Evolutionary conservation across 129 eudicot genomes (phyloP), one percentile per base, ranked within the genome.

Genomic region (Scalesia atractyloides): DNA sequence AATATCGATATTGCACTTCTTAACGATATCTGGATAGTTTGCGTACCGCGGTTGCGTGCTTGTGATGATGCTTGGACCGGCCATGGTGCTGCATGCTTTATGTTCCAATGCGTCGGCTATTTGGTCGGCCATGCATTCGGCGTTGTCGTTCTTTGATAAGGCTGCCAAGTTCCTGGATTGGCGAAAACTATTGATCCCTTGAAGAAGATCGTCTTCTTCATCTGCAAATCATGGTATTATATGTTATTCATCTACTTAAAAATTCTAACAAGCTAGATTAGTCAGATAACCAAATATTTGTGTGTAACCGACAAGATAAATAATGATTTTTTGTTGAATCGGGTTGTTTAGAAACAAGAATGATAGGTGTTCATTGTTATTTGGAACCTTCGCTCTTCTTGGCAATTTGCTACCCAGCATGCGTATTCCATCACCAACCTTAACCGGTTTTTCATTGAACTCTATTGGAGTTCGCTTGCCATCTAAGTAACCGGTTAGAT

Each of bases 171-270:
- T 73, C 8, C 59, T 63, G 33, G 91, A 63, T 64, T 73, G 82
- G 13, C 97, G 70, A 58, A 65, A 92, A 54, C 94, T 92, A 74
- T 92, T 92, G 58, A 92, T 75, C 17, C 96, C 97, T 79, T 83
- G 89, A n/a, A 92, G 91, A 18, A 92, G 91, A 69, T 83, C 58
- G 34, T 83, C 92, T 64, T 89, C 83, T n/a, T 84, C 91, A 69
- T 89, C 97, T 91, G 86, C 57, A 57, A 5, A 44, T 30, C 34
- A 60, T 58, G 18, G 20, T 60, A 5, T 3, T 6, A 24, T 59
- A 26, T 13, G 9, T 58, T 12, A 54, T 54, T 49, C 19, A 49
- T 50, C 19, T 50, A 5, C 2, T 50, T 50, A 4, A 50, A 50
- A 50, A n/a, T 30, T 30, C 34, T 30, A 50, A n/a, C 6, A 5